Base-by-base conservation (phyloP, 1,284 basidiomycete species). In the Phlebopus sp. region DNA sequence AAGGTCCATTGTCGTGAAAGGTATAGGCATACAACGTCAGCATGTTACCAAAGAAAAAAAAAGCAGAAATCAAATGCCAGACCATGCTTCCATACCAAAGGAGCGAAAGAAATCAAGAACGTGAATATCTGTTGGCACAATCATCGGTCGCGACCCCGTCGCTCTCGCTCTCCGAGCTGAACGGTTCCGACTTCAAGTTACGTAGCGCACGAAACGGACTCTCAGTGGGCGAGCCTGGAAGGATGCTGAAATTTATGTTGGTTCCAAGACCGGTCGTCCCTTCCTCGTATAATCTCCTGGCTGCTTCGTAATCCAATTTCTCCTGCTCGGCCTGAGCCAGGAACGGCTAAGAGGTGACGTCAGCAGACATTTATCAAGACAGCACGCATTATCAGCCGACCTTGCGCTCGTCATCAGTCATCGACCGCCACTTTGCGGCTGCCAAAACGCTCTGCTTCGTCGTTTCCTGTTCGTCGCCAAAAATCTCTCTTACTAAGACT, bases 381-480 rank as follows among this genome's bases (percentile, higher is more conserved):
- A 46, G 45, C 14, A 56, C 10, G 54, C 21, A 23, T 45, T 36
- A 30, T 49, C 52, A 45, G 67, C 75, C 49, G 60, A 92, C 91
- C 79, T 89, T 90, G 66, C 93, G 86, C 71, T 97, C 92, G 36
- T 87, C 89, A 67, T 95, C 92, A 37, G 84, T 86, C 79, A 97
- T 88, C 44, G 82, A 84, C 54, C 93, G 79, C 94, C 94, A 97
- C 68, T 88, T 88, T 53, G 86, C 85, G 40, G 94, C 94, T 44
- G 94, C 94, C 43, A 97, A 76, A 3, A 95, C 91, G 69, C 91
- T 94, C 73, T 97, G 95, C 70, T 90, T 90, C 32, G 94, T 95
- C 3, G 95, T 95, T 71, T 96, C 94, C 37, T 83, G 86, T 72
- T 96, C 93, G 44, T 90, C 86, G n/a, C 88, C 90, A 71, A 96